These are phyloP conservation scores for Nakazawaea siamensis DNA, from an alignment of 805 yeast species.

Conservation along the genomic window DNA sequence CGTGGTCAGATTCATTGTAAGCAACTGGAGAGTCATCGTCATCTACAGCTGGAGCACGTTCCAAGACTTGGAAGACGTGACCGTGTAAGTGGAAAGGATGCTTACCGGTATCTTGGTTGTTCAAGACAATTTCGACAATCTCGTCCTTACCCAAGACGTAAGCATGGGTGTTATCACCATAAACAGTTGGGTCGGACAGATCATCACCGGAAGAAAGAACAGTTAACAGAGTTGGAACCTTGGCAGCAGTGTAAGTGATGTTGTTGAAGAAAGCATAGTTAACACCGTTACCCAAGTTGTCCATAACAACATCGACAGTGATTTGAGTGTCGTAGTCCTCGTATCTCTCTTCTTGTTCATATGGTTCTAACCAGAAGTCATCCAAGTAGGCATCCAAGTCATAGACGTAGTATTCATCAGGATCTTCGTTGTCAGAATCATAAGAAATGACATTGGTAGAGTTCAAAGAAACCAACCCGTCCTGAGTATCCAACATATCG, in stretches of 20 bases:
- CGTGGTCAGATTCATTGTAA: slow-evolving; percentile 45
- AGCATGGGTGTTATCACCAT: slow-evolving; percentile 78
- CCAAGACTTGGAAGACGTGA: slow-evolving; percentile 76
- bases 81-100: slow-evolving; percentile 99
- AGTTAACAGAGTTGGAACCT: slow-evolving; percentile 78
- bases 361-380: slow-evolving; percentile 71
- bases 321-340: slow-evolving; percentile 66
- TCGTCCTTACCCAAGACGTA: slow-evolving; percentile 60
- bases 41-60: slow-evolving; percentile 55
- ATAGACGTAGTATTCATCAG: slow-evolving; percentile 35
- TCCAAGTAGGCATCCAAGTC: slow-evolving; percentile 50
- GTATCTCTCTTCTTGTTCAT: slow-evolving; percentile 40
- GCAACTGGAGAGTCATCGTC: slow-evolving; percentile 47
- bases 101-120: slow-evolving; percentile 83
- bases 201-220: slow-evolving; percentile 65
- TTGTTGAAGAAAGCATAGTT: slow-evolving; percentile 97
- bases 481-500: slow-evolving; percentile 72
- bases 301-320: slow-evolving; percentile 73
- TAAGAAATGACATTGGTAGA: slow-evolving; percentile 71
- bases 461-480: slow-evolving; percentile 57
- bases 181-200: slow-evolving; percentile 43
- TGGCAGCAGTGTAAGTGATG: slow-evolving; percentile 68
- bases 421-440: slow-evolving; percentile 26
- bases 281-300: slow-evolving; percentile 76
- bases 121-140: slow-evolving; percentile 72